Conservation (phyloP, 768 basidiomycete species). For the Exsudoporus frostii region DNA sequence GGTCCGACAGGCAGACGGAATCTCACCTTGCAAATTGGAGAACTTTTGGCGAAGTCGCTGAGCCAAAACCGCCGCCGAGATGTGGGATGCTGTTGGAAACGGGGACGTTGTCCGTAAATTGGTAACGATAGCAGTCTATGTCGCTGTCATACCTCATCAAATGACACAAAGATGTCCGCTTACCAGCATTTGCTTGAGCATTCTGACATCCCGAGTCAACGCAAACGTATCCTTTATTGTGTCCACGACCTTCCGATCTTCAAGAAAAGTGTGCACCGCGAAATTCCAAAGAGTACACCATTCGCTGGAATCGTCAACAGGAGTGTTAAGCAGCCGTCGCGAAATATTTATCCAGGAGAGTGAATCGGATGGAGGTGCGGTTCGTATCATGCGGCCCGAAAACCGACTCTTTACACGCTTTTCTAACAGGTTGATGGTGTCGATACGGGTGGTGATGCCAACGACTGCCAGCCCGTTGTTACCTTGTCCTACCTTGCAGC, state of each 20-base stretch:
- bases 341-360: conserved; percentile 51
- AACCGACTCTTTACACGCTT: conserved; percentile 98
- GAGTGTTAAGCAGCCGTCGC: conserved; percentile 40
- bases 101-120: conserved; percentile 51
- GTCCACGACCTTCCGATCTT: conserved; percentile 43
- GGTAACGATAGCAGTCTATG: conserved; percentile 43
- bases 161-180: conserved; percentile 22
- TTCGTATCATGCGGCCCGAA: conserved; percentile 85
- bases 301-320: conserved; percentile 33
- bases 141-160: conserved; percentile 5
- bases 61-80: conserved; percentile 41
- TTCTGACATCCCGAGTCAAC: conserved; percentile 56
- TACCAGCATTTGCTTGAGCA: conserved; percentile 62
- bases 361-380: conserved; percentile 55
- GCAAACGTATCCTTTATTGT: conserved; percentile 57
- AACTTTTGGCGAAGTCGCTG: conserved; percentile 61
- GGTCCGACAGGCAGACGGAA: background rate
- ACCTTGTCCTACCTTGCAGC: conserved; percentile 58
- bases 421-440: conserved; percentile 85
- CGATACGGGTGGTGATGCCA: conserved; percentile 82
- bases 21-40: conserved; percentile 52
- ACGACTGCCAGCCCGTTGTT: conserved; percentile 78
- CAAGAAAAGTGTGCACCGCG: conserved; percentile 55
- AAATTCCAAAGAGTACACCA: conserved; percentile 63
- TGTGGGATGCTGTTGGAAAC: conserved; percentile 44